Conservation (phyloP, 75 land plant genomes). For the Cunninghamia lanceolata region DNA sequence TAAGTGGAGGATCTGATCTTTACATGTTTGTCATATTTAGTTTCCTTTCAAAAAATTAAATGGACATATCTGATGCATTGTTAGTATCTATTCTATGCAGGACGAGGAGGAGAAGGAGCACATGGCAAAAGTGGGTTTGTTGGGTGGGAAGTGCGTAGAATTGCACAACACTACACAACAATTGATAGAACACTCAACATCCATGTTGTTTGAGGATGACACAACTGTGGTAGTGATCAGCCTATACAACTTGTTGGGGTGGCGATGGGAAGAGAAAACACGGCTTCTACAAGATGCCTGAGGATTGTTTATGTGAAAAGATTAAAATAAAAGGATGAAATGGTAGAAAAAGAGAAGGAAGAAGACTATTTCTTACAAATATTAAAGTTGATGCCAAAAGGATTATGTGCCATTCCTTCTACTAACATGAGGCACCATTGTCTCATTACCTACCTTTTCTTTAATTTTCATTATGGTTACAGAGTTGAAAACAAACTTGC, state of each 20-base stretch:
- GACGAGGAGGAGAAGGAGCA: not conserved
- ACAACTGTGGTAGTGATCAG: not conserved
- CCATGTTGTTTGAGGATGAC: not conserved
- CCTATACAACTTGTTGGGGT: not conserved
- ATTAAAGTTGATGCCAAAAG: too few species aligned
- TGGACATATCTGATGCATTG: not conserved
- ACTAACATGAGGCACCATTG: too few species aligned
- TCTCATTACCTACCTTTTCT: too few species aligned
- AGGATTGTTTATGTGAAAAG: not conserved
- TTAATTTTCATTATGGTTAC: too few species aligned
- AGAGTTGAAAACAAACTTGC: too few species aligned
- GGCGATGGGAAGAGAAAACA: not conserved
- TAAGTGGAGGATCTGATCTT: too few species aligned
- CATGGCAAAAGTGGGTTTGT: not conserved
- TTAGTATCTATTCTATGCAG: not conserved
- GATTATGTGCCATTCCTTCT: too few species aligned
- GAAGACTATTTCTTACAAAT: too few species aligned
- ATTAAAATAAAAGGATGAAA: too few species aligned
- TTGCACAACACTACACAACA: not conserved
- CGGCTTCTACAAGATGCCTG: not conserved
- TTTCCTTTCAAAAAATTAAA: not conserved
- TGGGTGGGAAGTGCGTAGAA: not conserved
- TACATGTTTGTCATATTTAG: not conserved
- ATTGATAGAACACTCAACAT: not conserved
- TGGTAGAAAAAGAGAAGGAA: too few species aligned